These are phyloP conservation scores for Cutaneotrichosporon sp. DNA, from an alignment of 1,284 basidiomycete species.

Conservation along the genomic window DNA sequence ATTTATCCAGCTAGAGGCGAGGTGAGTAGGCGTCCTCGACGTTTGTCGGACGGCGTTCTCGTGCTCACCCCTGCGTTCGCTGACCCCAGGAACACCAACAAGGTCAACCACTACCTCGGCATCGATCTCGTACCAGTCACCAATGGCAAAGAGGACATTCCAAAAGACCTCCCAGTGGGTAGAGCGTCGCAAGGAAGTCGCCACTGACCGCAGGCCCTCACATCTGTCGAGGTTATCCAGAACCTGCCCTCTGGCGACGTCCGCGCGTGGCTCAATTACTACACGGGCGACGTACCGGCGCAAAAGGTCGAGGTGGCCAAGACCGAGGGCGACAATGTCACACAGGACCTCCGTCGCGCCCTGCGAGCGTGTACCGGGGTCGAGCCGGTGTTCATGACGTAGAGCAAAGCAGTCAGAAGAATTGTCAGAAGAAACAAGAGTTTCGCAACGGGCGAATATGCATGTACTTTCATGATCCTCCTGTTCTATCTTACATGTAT, in stretches of 20 bases:
- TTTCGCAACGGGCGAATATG: background rate
- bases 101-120: constrained; percentile 11
- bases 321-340: background rate
- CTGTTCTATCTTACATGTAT: no score
- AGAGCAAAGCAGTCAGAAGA: background rate
- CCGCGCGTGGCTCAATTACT: constrained; percentile 15
- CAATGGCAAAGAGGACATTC: constrained; percentile 3
- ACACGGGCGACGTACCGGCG: constrained; percentile 7
- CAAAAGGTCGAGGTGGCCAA: background rate
- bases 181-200: no score
- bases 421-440: background rate
- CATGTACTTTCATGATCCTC: background rate
- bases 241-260: background rate
- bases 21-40: constrained; percentile 1
- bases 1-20: constrained; percentile 4
- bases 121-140: constrained; percentile 9
- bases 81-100: constrained; percentile 12
- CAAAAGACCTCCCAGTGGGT: constrained; percentile 12
- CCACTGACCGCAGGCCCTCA: constrained; percentile 10
- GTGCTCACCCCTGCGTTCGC: no score
- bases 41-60: no score
- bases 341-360: constrained; percentile 6
- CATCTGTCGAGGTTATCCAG: constrained; percentile 9
- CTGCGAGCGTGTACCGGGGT: constrained; percentile 13
- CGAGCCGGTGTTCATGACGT: constrained; percentile 6